These are phyloP conservation scores for Alternaria consortialis DNA, from an alignment of 2,329 filamentous ascomycete species.

Conservation along the genomic window DNA sequence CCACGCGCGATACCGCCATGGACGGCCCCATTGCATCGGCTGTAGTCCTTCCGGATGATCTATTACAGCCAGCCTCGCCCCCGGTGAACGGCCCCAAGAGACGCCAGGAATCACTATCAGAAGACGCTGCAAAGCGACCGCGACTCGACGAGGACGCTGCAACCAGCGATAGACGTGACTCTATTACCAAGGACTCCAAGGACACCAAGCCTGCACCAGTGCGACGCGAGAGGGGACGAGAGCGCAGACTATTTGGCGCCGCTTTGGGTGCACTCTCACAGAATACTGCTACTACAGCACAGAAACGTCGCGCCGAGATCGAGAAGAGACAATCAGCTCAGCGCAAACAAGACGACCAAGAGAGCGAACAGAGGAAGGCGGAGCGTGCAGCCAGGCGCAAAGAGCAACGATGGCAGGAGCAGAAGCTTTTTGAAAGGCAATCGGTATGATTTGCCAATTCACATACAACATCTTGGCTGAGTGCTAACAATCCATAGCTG, in stretches of 20 bases:
- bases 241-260: conserved; percentile 85
- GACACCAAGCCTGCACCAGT: conserved; percentile 49
- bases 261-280: conserved; percentile 81
- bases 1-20: conserved; percentile 25
- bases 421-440: conserved; percentile 77
- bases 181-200: conserved; percentile 24
- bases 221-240: conserved; percentile 76
- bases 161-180: conserved; percentile 27
- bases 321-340: conserved; percentile 83
- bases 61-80: conserved; percentile 42
- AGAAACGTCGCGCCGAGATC: conserved; percentile 79
- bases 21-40: conserved; percentile 62
- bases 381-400: conserved; percentile 71
- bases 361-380: conserved; percentile 73
- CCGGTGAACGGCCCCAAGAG: conserved; percentile 54
- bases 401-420: conserved; percentile 70
- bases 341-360: conserved; percentile 74
- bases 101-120: conserved; percentile 62
- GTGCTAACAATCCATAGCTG: conserved; percentile 66
- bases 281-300: conserved; percentile 65
- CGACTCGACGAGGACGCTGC: conserved; percentile 54
- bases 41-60: conserved; percentile 61
- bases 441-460: conserved; percentile 64
- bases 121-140: conserved; percentile 63
- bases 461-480: background rate